Evolutionary conservation across 2,329 filamentous ascomycete genomes (phyloP).

Genomic region (Apiospora kogelbergensis): DNA sequence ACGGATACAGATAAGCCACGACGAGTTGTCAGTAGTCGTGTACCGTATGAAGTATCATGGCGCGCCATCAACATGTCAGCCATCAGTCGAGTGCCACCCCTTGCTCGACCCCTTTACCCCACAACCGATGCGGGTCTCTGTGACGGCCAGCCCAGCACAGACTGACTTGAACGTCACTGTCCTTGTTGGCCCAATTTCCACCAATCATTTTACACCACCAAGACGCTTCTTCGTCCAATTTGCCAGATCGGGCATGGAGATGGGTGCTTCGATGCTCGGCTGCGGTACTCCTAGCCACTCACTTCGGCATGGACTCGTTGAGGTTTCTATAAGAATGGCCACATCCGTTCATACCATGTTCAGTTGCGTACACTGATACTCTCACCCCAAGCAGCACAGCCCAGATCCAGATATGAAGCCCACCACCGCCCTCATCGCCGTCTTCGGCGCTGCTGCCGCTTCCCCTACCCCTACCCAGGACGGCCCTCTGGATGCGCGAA

Average conservation of each 20-base stretch:
- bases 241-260: not conserved
- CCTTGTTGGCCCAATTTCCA: not conserved
- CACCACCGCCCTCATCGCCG: slow-evolving; percentile 17
- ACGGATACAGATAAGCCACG: not conserved
- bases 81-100: not conserved
- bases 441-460: slow-evolving; percentile 22
- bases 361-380: not conserved
- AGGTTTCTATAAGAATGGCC: not conserved
- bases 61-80: not conserved
- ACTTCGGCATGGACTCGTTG: not conserved
- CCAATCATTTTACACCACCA: slow-evolving; percentile 4
- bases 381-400: not conserved
- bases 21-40: not conserved
- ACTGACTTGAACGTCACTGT: not conserved
- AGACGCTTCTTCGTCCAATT: not conserved
- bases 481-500: slow-evolving; percentile 18
- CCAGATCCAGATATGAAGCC: slow-evolving; percentile 21
- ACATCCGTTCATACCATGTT: not conserved
- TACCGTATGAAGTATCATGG: not conserved
- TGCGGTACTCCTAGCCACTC: not conserved
- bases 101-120: not conserved
- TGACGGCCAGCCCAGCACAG: not conserved
- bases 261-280: not conserved
- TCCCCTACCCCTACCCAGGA: slow-evolving; percentile 21
- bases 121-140: not conserved